Conservation (phyloP, 345 rosid genomes). For the Arabidopsis suecica region DNA sequence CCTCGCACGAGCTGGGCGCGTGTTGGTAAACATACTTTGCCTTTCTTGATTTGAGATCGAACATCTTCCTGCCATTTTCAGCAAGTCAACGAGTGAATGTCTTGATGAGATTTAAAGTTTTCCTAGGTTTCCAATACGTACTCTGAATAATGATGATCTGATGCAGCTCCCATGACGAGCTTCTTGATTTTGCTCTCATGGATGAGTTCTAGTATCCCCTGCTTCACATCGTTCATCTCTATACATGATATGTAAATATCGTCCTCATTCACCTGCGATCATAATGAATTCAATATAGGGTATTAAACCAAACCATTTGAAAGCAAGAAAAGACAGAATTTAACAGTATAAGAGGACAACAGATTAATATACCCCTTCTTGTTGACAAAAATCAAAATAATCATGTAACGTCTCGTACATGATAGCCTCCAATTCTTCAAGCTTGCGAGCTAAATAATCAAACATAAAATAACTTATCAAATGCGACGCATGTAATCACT, state of each 20-base stretch:
- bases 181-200: conserved; percentile 56
- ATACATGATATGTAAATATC: conserved; percentile 49
- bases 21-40: conserved; percentile 59
- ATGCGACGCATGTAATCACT: neutral
- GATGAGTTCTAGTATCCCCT: conserved; percentile 74
- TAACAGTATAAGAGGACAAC: conserved; percentile 10
- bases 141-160: conserved; percentile 59
- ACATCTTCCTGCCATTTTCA: conserved; percentile 60
- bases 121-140: conserved; percentile 28
- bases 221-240: conserved; percentile 59
- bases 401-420: conserved; percentile 47
- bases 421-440: conserved; percentile 44
- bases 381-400: conserved; percentile 47
- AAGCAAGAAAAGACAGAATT: neutral
- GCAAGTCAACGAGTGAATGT: conserved; percentile 19
- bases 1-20: conserved; percentile 56
- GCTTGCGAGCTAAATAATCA: conserved; percentile 20
- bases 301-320: neutral
- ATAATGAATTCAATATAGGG: neutral
- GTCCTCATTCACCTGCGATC: conserved; percentile 55
- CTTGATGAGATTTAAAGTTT: conserved; percentile 10
- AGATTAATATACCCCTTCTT: conserved; percentile 47
- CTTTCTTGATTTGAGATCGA: conserved; percentile 59
- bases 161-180: conserved; percentile 85
- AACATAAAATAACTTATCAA: neutral